Percentiles rank a stretch among this genome's conserved stretches.
Conservation (phyloP, 768 basidiomycete genomes). For the Lactarius psammicola region DNA sequence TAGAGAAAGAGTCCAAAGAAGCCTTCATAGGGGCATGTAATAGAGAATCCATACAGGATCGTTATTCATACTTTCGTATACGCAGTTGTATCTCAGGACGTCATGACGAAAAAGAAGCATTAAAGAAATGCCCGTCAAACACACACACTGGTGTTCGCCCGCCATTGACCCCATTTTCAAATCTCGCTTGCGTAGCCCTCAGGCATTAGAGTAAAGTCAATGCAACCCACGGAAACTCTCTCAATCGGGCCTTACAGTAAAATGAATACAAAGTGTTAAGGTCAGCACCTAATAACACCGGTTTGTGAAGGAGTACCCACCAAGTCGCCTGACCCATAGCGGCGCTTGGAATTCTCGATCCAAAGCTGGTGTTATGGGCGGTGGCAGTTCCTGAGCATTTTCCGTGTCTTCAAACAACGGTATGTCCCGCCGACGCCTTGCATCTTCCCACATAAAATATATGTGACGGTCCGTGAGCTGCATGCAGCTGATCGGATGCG, state of each 20-base stretch:
- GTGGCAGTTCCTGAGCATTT: neutral
- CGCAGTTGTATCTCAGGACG: neutral
- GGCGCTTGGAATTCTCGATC: neutral
- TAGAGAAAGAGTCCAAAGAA: too few relatives aligned
- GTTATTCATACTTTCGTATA: too few relatives aligned
- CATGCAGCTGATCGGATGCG: conserved; percentile 20
- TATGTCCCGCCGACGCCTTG: conserved; percentile 11
- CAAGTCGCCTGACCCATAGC: neutral
- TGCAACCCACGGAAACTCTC: conserved; percentile 12
- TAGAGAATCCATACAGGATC: too few relatives aligned
- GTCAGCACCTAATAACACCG: neutral
- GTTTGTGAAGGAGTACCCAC: neutral
- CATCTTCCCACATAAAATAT: conserved; percentile 27
- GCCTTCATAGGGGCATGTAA: too few relatives aligned
- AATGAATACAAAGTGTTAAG: neutral
- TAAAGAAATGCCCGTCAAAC: neutral
- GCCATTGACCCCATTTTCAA: neutral
- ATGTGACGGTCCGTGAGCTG: conserved; percentile 28
- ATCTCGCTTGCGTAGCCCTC: conserved; percentile 1
- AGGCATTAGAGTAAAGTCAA: conserved; percentile 23
- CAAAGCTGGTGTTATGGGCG: neutral
- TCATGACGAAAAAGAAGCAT: neutral
- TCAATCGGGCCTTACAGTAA: neutral
- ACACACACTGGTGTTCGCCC: neutral
- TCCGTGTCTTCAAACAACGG: conserved; percentile 9